These are phyloP conservation scores for Heliosperma pusillum DNA, from an alignment of 148 eudicot species.

Conservation along the genomic window DNA sequence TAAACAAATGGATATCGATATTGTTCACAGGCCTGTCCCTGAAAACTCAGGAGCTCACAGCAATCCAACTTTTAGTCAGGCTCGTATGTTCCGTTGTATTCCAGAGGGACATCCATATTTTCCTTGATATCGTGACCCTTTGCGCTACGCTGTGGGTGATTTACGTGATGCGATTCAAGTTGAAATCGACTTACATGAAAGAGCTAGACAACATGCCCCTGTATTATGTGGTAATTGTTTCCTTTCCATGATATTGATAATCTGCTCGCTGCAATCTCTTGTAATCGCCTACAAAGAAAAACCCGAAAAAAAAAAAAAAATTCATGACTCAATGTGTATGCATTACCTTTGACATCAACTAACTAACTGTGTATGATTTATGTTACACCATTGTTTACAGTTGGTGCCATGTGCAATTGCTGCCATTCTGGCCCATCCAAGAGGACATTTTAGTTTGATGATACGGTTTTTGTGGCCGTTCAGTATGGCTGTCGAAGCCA, in stretches of 20 bases:
- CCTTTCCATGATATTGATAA: background rate
- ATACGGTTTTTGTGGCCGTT: slow-evolving; percentile 55
- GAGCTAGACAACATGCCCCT: slow-evolving; percentile 64
- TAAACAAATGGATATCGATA: no score
- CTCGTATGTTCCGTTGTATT: slow-evolving; percentile 41
- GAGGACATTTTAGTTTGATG: slow-evolving; percentile 8
- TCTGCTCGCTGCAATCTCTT: no score
- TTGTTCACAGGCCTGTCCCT: slow-evolving; percentile 62
- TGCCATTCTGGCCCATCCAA: slow-evolving; percentile 56
- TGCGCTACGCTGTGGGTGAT: slow-evolving; percentile 78
- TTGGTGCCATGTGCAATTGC: slow-evolving; percentile 61
- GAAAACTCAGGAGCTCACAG: slow-evolving; percentile 85
- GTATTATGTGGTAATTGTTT: slow-evolving; percentile 58
- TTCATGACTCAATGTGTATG: background rate
- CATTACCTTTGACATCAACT: background rate
- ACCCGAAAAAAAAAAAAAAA: no score
- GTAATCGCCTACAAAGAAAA: no score
- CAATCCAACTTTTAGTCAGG: slow-evolving; percentile 53
- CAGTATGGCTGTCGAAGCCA: slow-evolving; percentile 57
- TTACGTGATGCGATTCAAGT: slow-evolving; percentile 78
- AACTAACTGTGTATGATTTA: background rate
- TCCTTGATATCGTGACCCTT: slow-evolving; percentile 58
- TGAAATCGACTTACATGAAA: slow-evolving; percentile 55
- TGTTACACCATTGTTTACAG: slow-evolving; percentile 29
- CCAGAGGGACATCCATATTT: slow-evolving; percentile 57